phyloP scores from a whole-genome alignment of 2,329 filamentous ascomycete species.

The Chaetoscypha palmicola region DNA sequence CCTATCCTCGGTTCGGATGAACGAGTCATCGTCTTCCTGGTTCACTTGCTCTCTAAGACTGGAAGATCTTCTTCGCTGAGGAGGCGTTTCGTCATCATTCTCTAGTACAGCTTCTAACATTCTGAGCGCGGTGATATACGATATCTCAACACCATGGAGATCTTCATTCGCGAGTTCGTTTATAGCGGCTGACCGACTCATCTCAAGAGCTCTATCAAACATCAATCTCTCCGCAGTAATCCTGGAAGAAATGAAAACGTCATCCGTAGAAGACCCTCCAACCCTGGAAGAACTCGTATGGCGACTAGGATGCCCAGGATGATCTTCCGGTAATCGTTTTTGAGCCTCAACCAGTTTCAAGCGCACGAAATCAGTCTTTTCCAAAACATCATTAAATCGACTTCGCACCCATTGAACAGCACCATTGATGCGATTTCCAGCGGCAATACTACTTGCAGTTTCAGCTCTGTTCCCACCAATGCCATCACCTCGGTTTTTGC shows the following conservation, averaged over 20 bases:
- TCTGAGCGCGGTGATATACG: slow-evolving; percentile 85
- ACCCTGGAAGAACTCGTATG: slow-evolving; percentile 54
- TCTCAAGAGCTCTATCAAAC: slow-evolving; percentile 95
- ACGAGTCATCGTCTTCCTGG: slow-evolving; percentile 39
- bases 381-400: slow-evolving; percentile 93
- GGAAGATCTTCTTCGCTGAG: slow-evolving; percentile 35
- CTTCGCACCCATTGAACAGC: slow-evolving; percentile 92
- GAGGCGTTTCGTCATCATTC: slow-evolving; percentile 57
- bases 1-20: slow-evolving; percentile 61
- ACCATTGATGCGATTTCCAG: slow-evolving; percentile 68
- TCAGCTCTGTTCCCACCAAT: slow-evolving; percentile 38
- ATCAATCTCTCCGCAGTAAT: slow-evolving; percentile 94
- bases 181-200: slow-evolving; percentile 90
- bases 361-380: slow-evolving; percentile 93
- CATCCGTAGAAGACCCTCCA: slow-evolving; percentile 54
- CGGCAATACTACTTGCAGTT: slow-evolving; percentile 35
- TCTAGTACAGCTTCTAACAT: slow-evolving; percentile 95
- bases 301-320: slow-evolving; percentile 80
- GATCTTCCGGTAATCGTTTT: slow-evolving; percentile 71
- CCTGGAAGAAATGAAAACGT: slow-evolving; percentile 77
- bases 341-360: slow-evolving; percentile 83
- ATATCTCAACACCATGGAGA: slow-evolving; percentile 78
- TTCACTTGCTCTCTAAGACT: slow-evolving; percentile 35
- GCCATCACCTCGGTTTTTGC: slow-evolving; percentile 67
- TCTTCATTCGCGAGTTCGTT: slow-evolving; percentile 94